Base-by-base conservation (phyloP, 306 rosid genomes). In the Gillenia trifoliata region DNA sequence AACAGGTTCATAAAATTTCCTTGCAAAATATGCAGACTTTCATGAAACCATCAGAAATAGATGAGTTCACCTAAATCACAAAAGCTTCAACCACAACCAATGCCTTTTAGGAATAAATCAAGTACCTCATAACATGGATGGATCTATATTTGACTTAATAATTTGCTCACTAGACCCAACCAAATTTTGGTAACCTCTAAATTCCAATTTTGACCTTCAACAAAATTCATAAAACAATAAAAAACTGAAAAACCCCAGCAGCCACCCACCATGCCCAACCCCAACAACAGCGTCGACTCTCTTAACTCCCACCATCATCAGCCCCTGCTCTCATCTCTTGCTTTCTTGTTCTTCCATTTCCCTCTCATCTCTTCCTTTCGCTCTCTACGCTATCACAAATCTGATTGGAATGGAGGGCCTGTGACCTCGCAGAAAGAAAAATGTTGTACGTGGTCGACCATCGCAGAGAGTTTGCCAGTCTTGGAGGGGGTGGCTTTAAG, bases 1-100 rank as follows among this genome's bases (percentile, higher is more conserved):
- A 77, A 13, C 49, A 57, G 41, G 20, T 64, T 61, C 59, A 72
- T 25, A 43, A 68, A 67, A 62, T 33, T 56, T 50, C 74, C 52
- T 25, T 28, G 38, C 50, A 52, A 38, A 79, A 56, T 77, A 70
- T 47, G 63, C 79, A 66, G 59, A 72, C 13, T 17, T 62, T 23
- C 38, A 77, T 19, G 25, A 19, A 20, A 29, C 54, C 56, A 60
- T 43, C 45, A 26, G 47, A 34, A 61, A 29, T 16, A 29, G 11
- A 61, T 16, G 40, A 56, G 28, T 56, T 56, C 31, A 4, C 11
- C 38, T 29, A 29, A 29, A 28, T 29, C 38, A 3, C 66, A 61
- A 16, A 61, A 15, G 22, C 38, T 7, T 61, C 22, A 28, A 29
- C 36, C 36, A 61, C 66, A 61, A 16, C 66, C 66, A 61, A 29